These are phyloP conservation scores for Cadophora malorum DNA, from an alignment of 2,329 filamentous ascomycete species.

Conservation along the genomic window DNA sequence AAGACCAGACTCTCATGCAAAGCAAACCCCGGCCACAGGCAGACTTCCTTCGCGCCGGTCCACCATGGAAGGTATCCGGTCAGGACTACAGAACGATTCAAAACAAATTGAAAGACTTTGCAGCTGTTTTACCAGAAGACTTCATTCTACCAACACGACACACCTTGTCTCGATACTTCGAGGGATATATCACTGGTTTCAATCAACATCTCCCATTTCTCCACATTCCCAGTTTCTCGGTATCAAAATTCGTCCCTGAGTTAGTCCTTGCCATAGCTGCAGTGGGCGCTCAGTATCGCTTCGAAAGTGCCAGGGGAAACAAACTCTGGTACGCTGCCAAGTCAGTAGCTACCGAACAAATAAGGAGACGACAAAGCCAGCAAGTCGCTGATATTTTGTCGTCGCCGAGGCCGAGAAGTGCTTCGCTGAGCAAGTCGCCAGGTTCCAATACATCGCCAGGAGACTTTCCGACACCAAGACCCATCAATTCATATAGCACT, in stretches of 20 bases:
- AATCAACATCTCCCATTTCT: slow-evolving; percentile 66
- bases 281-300: slow-evolving; percentile 71
- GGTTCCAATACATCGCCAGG: not conserved
- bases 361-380: slow-evolving; percentile 61
- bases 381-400: slow-evolving; percentile 23
- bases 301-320: slow-evolving; percentile 64
- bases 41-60: slow-evolving; percentile 28
- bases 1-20: slow-evolving; percentile 22
- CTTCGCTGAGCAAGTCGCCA: slow-evolving; percentile 22
- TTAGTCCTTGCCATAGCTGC: slow-evolving; percentile 71
- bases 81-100: slow-evolving; percentile 62
- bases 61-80: slow-evolving; percentile 57
- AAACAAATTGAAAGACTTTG: slow-evolving; percentile 66
- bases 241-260: slow-evolving; percentile 69
- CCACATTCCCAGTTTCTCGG: slow-evolving; percentile 69
- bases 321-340: slow-evolving; percentile 67
- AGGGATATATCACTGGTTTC: slow-evolving; percentile 73
- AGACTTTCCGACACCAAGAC: not conserved
- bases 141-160: slow-evolving; percentile 74
- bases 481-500: not conserved
- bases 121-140: slow-evolving; percentile 62
- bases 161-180: slow-evolving; percentile 71
- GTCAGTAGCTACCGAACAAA: slow-evolving; percentile 63
- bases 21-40: slow-evolving; percentile 24
- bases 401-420: slow-evolving; percentile 18